phyloP scores from a whole-genome alignment of 2,329 filamentous ascomycete species.

The Microsporum ferrugineum region DNA sequence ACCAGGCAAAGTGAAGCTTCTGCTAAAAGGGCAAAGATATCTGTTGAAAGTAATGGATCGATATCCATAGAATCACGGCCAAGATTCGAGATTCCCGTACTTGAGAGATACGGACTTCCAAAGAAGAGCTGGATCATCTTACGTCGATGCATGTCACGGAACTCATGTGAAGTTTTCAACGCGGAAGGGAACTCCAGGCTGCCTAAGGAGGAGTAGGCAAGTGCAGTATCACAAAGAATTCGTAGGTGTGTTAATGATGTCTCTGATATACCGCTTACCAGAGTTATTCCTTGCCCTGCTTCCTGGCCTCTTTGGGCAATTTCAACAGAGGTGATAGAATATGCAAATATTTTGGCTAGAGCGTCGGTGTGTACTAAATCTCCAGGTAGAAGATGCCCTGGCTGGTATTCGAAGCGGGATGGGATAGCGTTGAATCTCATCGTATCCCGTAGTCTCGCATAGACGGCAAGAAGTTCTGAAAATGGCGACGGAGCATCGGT shows the following conservation, averaged over 20 bases:
- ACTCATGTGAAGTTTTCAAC: slow-evolving; percentile 55
- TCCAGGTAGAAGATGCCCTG: slow-evolving; percentile 32
- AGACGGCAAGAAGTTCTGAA: slow-evolving; percentile 43
- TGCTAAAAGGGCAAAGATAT: slow-evolving; percentile 53
- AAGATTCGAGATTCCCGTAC: slow-evolving; percentile 23
- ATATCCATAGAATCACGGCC: slow-evolving; percentile 28
- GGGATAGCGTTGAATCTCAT: slow-evolving; percentile 41
- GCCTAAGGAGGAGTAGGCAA: slow-evolving; percentile 71
- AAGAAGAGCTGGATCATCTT: slow-evolving; percentile 69
- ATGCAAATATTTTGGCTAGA: slow-evolving; percentile 50
- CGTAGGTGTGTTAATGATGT: slow-evolving; percentile 76
- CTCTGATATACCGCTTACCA: slow-evolving; percentile 75
- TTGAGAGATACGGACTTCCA: slow-evolving; percentile 35
- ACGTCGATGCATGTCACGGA: slow-evolving; percentile 53
- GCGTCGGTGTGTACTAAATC: slow-evolving; percentile 39
- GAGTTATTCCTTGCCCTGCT: slow-evolving; percentile 57
- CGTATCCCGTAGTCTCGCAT: slow-evolving; percentile 46
- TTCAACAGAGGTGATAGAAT: slow-evolving; percentile 77
- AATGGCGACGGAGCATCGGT: slow-evolving; percentile 24
- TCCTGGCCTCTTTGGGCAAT: slow-evolving; percentile 83
- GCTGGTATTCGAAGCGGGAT: slow-evolving; percentile 36
- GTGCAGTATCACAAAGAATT: slow-evolving; percentile 75
- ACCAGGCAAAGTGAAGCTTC: slow-evolving; percentile 63
- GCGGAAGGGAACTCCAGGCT: slow-evolving; percentile 51
- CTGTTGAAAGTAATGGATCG: slow-evolving; percentile 29